Evolutionary conservation across 495 filamentous ascomycete genomes (phyloP), one percentile per base, ranked within the genome.

Genomic region (Annulohypoxylon stygium): DNA sequence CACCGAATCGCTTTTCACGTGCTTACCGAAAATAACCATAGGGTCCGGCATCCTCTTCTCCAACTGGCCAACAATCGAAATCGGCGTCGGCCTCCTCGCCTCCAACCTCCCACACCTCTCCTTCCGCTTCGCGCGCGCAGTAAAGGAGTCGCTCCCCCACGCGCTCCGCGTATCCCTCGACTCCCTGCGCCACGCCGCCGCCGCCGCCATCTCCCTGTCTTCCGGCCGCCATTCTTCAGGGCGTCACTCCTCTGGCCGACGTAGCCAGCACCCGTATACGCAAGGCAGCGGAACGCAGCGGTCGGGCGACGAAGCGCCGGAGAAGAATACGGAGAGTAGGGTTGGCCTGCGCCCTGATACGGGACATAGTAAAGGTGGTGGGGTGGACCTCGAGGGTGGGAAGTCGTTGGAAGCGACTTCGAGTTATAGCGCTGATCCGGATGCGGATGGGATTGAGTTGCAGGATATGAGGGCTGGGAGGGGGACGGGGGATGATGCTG

Each of bases 91-190:
- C 6, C 36, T 65, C 3, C 62, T 65, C 5, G 50, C 62, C 6
- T 65, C 62, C 20, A 65, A 65, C 14, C 62, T 65, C 1, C 50
- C 50, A n/a, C 62, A 65, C 23, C 62, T 65, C 36, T 65, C 62
- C 48, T 65, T 65, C 36, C 50, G 62, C 36, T 23, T 65, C 50
- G 62, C 10, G 12, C 62, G 50, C 23, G 50, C 34, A 20, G 3
- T 51, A 4, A 51, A 26, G 11, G 20, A 51, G 20, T 51, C 48
- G 10, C 48, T 51, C 7, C 48, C 48, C 25, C 48, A 23, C 10
- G 48, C 48, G 0, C 20, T 51, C 8, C 48, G 48, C 20, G 48
- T 51, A 8, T 51, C 48, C 3, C 48, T 51, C 20, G 48, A 51
- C 48, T 25, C 48, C 20, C 20, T 51, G 20, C 48, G 48, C 8